Percentiles rank a stretch among this genome's conserved stretches.
Conservation (phyloP, 2,329 filamentous ascomycete species). For the Aspergillus amoenus region DNA sequence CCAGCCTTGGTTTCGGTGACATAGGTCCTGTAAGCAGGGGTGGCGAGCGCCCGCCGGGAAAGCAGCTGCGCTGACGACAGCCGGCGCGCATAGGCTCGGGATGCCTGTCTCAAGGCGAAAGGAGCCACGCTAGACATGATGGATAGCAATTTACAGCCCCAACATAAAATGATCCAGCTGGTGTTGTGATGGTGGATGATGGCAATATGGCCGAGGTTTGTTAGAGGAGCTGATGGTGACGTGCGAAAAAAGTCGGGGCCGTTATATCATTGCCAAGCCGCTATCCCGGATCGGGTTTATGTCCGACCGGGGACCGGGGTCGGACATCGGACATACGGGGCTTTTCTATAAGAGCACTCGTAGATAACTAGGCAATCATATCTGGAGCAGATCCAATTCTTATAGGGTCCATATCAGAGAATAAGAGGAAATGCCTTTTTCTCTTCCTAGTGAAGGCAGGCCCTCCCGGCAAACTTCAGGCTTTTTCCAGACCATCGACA, state of each 20-base stretch:
- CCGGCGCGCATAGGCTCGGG: constrained; percentile 56
- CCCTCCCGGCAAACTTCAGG: no score
- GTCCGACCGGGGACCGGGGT: constrained; percentile 7
- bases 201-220: constrained; percentile 10
- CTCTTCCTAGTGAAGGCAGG: no score
- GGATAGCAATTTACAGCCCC: constrained; percentile 20
- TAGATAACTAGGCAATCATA: no score
- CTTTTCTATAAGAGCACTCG: no score
- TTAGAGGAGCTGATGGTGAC: constrained; percentile 16
- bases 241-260: constrained; percentile 25
- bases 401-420: no score
- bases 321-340: neutral
- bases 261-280: constrained; percentile 28
- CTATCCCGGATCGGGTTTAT: constrained; percentile 27
- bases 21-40: constrained; percentile 60
- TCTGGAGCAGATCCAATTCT: no score
- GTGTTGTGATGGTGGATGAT: constrained; percentile 19
- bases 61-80: constrained; percentile 40
- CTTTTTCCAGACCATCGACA: no score
- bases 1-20: constrained; percentile 76
- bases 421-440: no score
- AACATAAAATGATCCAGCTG: constrained; percentile 23
- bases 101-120: constrained; percentile 71
- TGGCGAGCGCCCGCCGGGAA: constrained; percentile 42
- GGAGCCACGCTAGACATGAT: constrained; percentile 67